phyloP scores from a whole-genome alignment of 2,329 filamentous ascomycete genomes.

The Cladosporium halotolerans region DNA sequence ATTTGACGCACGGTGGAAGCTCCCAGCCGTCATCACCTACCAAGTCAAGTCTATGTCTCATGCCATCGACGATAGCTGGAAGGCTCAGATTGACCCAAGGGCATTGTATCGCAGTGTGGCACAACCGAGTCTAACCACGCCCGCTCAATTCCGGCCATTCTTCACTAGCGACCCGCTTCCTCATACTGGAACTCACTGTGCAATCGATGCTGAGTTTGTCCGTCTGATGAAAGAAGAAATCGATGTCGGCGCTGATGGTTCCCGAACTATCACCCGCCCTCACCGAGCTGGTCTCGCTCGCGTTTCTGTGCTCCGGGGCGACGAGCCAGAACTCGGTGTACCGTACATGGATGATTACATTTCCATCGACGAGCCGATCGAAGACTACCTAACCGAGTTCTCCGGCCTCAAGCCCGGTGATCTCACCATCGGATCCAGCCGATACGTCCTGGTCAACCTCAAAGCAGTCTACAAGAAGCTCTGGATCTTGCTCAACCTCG shows the following conservation, averaged over 20 bases:
- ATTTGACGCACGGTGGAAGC: constrained; percentile 89
- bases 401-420: constrained; percentile 86
- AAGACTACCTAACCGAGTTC: constrained; percentile 91
- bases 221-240: constrained; percentile 88
- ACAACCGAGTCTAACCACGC: constrained; percentile 29
- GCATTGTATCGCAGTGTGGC: constrained; percentile 72
- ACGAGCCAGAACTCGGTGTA: constrained; percentile 68
- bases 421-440: constrained; percentile 69
- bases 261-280: constrained; percentile 83
- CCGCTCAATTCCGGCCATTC: constrained; percentile 25
- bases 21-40: constrained; percentile 80
- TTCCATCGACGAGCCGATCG: constrained; percentile 78
- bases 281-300: constrained; percentile 88
- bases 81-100: constrained; percentile 72
- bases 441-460: constrained; percentile 76
- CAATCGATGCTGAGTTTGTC: constrained; percentile 94
- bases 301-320: constrained; percentile 80
- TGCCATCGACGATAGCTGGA: constrained; percentile 80
- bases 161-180: constrained; percentile 47
- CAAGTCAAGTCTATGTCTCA: constrained; percentile 78
- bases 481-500: constrained; percentile 91
- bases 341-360: constrained; percentile 99
- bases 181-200: constrained; percentile 61
- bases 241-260: constrained; percentile 90
- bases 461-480: constrained; percentile 97